Base-by-base conservation (phyloP, 495 filamentous ascomycete species). In the Corynascus novoguineensis region DNA sequence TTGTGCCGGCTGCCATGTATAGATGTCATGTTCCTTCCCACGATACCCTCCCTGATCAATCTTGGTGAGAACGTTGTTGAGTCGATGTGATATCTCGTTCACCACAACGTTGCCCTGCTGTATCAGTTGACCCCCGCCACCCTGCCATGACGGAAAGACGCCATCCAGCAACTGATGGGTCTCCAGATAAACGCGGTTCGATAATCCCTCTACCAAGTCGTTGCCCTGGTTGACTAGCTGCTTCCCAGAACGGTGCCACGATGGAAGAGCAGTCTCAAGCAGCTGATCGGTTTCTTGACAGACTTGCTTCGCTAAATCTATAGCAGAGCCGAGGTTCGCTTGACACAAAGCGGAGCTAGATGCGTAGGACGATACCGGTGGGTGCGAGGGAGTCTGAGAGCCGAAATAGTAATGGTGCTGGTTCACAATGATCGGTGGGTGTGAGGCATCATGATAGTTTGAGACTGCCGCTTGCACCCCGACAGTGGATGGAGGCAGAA, bases 21-120 rank as follows among this genome's bases (percentile, higher is more conserved):
- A 75, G 7, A 89, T 68, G 41, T 89, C 85, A 48, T 69, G 75
- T 61, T 89, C 86, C 47, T 82, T 74, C 3, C 83, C 83, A 56
- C 69, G 71, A 51, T 83, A 88, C 14, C 69, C 74, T n/a, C 86
- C 85, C 15, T 72, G 74, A 67, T 92, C 87, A 22, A 90, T 89
- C 17, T 78, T 69, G 1, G 53, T 87, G 45, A 89, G 78, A 19
- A 88, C 76, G 28, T 78, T 62, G 66, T 86, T 75, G 42, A 90
- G 71, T 50, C 80, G 81, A 37, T 70, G 65, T 37, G 77, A 75
- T 59, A 89, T 78, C 54, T 78, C 71, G 53, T 86, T 79, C 56
- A 70, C 79, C 46, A 86, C 66, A 7, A 75, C 78, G 19, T 78
- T 77, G 17, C 64, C 64, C 56, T 79, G 73, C 50, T 70, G 72